Conservation (phyloP, 306 rosid genomes). For the Alnus rubra region DNA sequence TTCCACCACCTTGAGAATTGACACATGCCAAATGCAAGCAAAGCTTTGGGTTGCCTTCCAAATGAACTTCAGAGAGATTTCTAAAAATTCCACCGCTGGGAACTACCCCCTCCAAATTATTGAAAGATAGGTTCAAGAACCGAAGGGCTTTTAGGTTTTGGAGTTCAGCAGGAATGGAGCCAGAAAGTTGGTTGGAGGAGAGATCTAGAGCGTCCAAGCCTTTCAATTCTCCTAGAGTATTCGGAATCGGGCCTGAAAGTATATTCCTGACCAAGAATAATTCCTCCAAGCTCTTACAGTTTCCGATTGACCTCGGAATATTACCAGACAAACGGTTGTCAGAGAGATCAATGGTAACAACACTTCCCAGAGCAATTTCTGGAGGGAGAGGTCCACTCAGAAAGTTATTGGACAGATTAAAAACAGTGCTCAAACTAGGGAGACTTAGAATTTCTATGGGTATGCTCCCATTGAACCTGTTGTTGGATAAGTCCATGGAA, state of each 20-base stretch:
- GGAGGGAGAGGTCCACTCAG: slow-evolving; percentile 66
- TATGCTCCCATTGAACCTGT: slow-evolving; percentile 63
- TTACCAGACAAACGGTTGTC: slow-evolving; percentile 47
- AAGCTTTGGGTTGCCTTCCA: slow-evolving; percentile 66
- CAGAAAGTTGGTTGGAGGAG: slow-evolving; percentile 71
- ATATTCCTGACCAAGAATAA: slow-evolving; percentile 48
- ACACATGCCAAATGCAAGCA: slow-evolving; percentile 43
- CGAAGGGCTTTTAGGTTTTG: slow-evolving; percentile 40
- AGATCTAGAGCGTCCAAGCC: slow-evolving; percentile 64
- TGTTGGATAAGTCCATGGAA: slow-evolving; percentile 63
- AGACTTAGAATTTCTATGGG: slow-evolving; percentile 52
- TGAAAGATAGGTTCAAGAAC: slow-evolving; percentile 61
- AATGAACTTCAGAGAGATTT: slow-evolving; percentile 41
- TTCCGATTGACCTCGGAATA: slow-evolving; percentile 55
- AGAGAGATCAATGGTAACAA: slow-evolving; percentile 60
- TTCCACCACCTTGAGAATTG: slow-evolving; percentile 15
- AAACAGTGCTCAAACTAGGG: slow-evolving; percentile 47
- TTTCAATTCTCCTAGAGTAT: slow-evolving; percentile 43
- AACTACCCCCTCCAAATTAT: slow-evolving; percentile 62
- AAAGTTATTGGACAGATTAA: slow-evolving; percentile 60
- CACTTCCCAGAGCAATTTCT: slow-evolving; percentile 34
- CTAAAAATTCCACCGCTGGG: slow-evolving; percentile 56
- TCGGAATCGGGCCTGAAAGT: slow-evolving; percentile 70
- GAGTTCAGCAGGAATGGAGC: slow-evolving; percentile 61
- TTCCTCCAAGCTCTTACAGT: slow-evolving; percentile 58